Evolutionary conservation across 192 early-diverging fungal species (phyloP).

Genomic region (Coemansia sp.): DNA sequence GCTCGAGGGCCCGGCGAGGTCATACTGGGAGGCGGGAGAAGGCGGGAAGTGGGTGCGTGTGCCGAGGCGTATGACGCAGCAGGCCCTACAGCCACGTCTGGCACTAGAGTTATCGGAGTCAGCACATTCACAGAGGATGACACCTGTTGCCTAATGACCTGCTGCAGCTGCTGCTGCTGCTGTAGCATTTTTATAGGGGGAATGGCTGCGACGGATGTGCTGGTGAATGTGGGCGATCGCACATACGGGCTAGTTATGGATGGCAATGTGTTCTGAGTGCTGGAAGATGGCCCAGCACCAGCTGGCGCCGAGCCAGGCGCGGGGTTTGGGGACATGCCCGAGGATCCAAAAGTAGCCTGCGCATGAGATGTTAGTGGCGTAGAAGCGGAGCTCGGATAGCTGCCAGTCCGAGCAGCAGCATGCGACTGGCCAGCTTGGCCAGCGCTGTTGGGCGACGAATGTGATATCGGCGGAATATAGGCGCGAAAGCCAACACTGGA

Average conservation of each 20-base stretch:
- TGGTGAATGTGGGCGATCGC: constrained; percentile 50
- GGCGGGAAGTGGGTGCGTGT: constrained; percentile 34
- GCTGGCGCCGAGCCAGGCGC: constrained; percentile 1
- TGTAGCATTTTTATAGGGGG: constrained; percentile 37
- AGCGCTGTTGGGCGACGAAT: constrained; percentile 29
- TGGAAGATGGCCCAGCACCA: not conserved
- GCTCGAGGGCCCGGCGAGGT: constrained; percentile 45
- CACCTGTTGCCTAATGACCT: constrained; percentile 21
- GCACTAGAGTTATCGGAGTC: constrained; percentile 7
- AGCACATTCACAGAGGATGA: constrained; percentile 39
- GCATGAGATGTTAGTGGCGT: constrained; percentile 42
- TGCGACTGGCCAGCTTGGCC: not conserved
- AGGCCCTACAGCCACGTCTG: constrained; percentile 17
- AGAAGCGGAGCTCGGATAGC: constrained; percentile 21
- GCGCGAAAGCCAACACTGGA: constrained; percentile 29
- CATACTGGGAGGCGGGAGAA: constrained; percentile 24
- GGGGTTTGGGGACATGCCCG: constrained; percentile 26
- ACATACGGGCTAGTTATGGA: constrained; percentile 34
- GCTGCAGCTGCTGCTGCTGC: constrained; percentile 27
- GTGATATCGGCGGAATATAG: constrained; percentile 43
- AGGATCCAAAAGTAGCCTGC: constrained; percentile 29
- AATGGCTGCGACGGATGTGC: constrained; percentile 17
- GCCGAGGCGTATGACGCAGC: constrained; percentile 20
- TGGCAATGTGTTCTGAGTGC: constrained; percentile 25
- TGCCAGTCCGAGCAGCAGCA: constrained; percentile 34